Percentiles rank a stretch among this genome's conserved stretches.
Evolutionary conservation across 2,329 filamentous ascomycete genomes (phyloP).

Genomic region (Epichloe coenophiala): DNA sequence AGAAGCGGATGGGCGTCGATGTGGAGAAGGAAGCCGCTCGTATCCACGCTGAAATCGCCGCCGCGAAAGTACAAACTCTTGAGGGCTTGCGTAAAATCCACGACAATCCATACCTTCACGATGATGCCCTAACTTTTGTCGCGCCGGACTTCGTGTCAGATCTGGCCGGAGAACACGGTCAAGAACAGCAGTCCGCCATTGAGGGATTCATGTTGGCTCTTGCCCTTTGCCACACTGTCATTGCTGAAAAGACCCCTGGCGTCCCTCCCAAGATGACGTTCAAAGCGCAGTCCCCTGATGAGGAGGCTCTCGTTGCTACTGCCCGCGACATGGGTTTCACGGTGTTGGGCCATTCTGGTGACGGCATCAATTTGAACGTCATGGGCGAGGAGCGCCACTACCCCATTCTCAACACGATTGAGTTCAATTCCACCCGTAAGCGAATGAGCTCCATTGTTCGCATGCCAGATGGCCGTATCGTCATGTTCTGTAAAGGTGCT

Average conservation of each 20-base stretch:
- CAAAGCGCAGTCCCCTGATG: slow-evolving; percentile 94
- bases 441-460: slow-evolving; percentile 94
- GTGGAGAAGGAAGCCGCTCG: slow-evolving; percentile 66
- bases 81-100: slow-evolving; percentile 61
- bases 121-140: slow-evolving; percentile 83
- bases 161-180: slow-evolving; percentile 61
- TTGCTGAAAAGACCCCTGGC: slow-evolving; percentile 80
- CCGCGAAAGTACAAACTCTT: slow-evolving; percentile 61
- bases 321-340: slow-evolving; percentile 93
- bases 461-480: slow-evolving; percentile 82
- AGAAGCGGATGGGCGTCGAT: slow-evolving; percentile 77
- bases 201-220: slow-evolving; percentile 89
- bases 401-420: slow-evolving; percentile 81
- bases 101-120: slow-evolving; percentile 80
- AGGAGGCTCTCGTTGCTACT: slow-evolving; percentile 85
- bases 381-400: slow-evolving; percentile 78
- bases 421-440: slow-evolving; percentile 95
- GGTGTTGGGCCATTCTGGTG: slow-evolving; percentile 64
- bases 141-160: slow-evolving; percentile 82
- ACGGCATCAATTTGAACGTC: slow-evolving; percentile 75
- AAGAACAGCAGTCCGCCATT: slow-evolving; percentile 63
- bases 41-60: slow-evolving; percentile 64
- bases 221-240: slow-evolving; percentile 92
- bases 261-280: slow-evolving; percentile 85
- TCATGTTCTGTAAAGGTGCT: slow-evolving; percentile 93